Percentiles rank a stretch among this genome's conserved stretches.
Conservation (phyloP, 768 basidiomycete species). For the Tulasnella sp. region DNA sequence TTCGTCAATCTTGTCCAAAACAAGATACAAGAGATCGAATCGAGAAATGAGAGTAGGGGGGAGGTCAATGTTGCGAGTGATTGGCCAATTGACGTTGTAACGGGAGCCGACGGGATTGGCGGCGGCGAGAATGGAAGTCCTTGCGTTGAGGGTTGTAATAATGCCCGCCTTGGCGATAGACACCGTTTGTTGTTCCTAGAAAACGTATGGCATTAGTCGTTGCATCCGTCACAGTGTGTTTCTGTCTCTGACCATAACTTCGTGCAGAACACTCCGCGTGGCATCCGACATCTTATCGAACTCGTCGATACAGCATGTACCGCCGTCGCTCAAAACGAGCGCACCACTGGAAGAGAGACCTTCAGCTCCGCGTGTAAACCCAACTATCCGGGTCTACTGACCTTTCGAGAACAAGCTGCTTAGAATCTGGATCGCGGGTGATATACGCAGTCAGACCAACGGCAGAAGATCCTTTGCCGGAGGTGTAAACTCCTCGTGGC, state of each 20-base stretch:
- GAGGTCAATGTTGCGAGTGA: conserved; percentile 92
- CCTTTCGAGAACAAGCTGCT: conserved; percentile 97
- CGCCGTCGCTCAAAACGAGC: conserved; percentile 87
- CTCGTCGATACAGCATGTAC: conserved; percentile 97
- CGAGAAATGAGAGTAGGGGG: conserved; percentile 97
- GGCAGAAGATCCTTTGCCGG: conserved; percentile 95
- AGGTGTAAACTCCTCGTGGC: conserved; percentile 93
- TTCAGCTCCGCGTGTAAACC: neutral
- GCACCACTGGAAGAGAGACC: conserved; percentile 51
- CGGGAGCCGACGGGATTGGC: conserved; percentile 96
- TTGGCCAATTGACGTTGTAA: conserved; percentile 83
- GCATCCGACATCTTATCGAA: conserved; percentile 51
- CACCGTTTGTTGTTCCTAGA: conserved; percentile 49
- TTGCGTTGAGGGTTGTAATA: conserved; percentile 40
- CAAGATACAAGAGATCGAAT: conserved; percentile 92
- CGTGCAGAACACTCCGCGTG: conserved; percentile 36
- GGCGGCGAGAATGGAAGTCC: conserved; percentile 62
- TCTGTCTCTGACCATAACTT: conserved; percentile 40
- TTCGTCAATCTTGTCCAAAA: conserved; percentile 92
- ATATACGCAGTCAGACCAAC: conserved; percentile 98
- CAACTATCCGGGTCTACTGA: conserved; percentile 23
- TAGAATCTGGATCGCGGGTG: conserved; percentile 94
- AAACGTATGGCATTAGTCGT: neutral
- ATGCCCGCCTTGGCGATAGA: conserved; percentile 43
- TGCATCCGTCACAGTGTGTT: neutral